Evolutionary conservation across 139 green algal genomes (phyloP), one percentile per base, ranked within the genome.

Genomic region (Micractinium conductrix): DNA sequence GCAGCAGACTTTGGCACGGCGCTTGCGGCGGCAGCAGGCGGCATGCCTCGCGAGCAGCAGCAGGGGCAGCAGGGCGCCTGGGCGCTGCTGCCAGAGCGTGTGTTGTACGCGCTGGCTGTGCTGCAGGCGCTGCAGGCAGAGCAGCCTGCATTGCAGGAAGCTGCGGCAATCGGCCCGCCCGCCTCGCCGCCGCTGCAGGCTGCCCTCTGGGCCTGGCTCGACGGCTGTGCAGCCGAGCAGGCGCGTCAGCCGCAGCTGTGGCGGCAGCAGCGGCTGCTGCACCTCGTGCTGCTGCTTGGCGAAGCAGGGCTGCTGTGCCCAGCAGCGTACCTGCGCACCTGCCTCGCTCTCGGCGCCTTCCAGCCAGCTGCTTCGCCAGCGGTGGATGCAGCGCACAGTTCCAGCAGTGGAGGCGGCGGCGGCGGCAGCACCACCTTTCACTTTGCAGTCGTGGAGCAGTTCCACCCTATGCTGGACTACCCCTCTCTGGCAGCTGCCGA

Each of bases 291-390:
- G 58, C 76, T 82, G 76, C 12, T 71, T 26, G 76, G 58, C 21
- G 76, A 82, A 58, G 76, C 76, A 14, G 76, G 55, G 14, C 58
- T 82, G 55, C 28, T 82, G 3, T 82, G 76, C 58, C 76, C 76
- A 4, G 76, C 28, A 19, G 76, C 55, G 16, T 42, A 44, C 26
- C 58, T 82, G 76, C 76, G 68, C 24, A 40, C 58, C 1, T 58
- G 38, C 55, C 76, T 82, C 38, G 76, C 76, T 9, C 19, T 28
- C 0, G 76, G 58, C 4, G 76, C 38, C 8, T 72, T 72, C 38
- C 58, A 58, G 37, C 22, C 2, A 17, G 75, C 45, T 68, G 74
- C 74, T 0, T 14, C 30, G 45, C 2, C 75, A 42, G 37, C 38
- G 9, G 53, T 26, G 75, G 28, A 6, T 19, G 37, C n/a, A 35